Percentiles rank a stretch among this genome's conserved stretches.
Conservation (phyloP, 208 protist genomes). For the Acanthamoeba polyphaga region DNA sequence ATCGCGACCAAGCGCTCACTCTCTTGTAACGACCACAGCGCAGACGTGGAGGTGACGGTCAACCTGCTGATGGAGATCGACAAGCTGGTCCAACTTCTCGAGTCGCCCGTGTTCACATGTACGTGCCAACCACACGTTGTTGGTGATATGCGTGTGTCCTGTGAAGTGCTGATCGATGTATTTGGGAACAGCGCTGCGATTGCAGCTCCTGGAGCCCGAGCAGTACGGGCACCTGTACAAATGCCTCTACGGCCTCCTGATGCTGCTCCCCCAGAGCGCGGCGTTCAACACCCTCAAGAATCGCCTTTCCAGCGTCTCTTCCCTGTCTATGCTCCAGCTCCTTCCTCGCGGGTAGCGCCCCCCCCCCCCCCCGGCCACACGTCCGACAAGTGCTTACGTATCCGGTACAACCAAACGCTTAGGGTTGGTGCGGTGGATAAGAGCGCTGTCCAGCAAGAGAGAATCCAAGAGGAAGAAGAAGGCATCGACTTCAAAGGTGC, state of each 20-base stretch:
- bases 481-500: not conserved
- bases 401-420: no score
- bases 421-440: not conserved
- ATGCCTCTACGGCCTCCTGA: constrained; percentile 96
- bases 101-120: constrained; percentile 96
- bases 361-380: not conserved
- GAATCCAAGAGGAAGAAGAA: not conserved
- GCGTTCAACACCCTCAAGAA: constrained; percentile 91
- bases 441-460: not conserved
- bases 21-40: constrained; percentile 80
- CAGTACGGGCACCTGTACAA: constrained; percentile 93
- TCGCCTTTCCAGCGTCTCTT: constrained; percentile 81
- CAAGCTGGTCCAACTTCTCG: constrained; percentile 96
- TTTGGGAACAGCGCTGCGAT: constrained; percentile 89
- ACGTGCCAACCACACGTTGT: not conserved
- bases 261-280: constrained; percentile 96
- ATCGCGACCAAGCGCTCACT: not conserved
- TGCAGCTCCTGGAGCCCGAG: constrained; percentile 94
- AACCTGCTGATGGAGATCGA: constrained; percentile 96
- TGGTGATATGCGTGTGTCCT: not conserved
- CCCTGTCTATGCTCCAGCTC: constrained; percentile 38
- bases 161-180: not conserved
- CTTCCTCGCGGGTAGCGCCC: not conserved
- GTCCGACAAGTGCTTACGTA: not conserved
- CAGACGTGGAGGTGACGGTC: constrained; percentile 93